Evolutionary conservation across 2,329 filamentous ascomycete species (phyloP), one percentile per base, ranked within the genome.

Genomic region (Xylogone sp.): DNA sequence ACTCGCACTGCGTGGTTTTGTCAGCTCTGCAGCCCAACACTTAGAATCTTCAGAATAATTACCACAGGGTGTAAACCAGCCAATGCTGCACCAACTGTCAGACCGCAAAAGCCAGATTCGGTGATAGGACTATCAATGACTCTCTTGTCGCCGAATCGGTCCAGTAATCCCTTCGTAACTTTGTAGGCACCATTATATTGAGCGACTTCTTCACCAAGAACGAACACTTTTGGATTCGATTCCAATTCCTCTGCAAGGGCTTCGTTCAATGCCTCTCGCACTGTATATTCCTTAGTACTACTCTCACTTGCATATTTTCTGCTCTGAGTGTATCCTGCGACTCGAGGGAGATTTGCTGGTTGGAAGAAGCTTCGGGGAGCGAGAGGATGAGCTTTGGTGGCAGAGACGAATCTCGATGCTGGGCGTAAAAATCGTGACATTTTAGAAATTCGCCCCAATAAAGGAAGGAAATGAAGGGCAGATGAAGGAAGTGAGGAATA

Each of bases 141-240:
- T 71, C 94, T 84, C 83, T 93, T 95, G 57, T 96, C 92, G 65
- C 94, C 94, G 71, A 99, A 99, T 66, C 93, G 88, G 76, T 99
- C 94, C 66, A 97, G 75, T 58, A 99, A 84, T 63, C 94, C 94
- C 81, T 96, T 97, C 67, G 94, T 99, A 70, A 99, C 93, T 79
- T 99, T 99, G 85, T 99, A 99, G 69, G 93, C 93, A 80, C 94
- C 94, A 74, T 99, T 99, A 81, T 99, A 99, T 77, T 99, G 94
- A 66, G 94, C 94, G 68, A 99, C 94, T 78, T 99, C 94, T 81
- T 99, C 94, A 66, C 94, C 94, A 53, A 99, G 74, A 62, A 99
- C 77, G 73, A 97, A 99, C 64, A 97, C 92, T 81, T 97, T 97
- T 59, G 87, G 81, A 75, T 99, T 96, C 69, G 75, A 71, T 80